Evolutionary conservation across 331 rosid genomes (phyloP).

Genomic region (Cydonia oblonga): DNA sequence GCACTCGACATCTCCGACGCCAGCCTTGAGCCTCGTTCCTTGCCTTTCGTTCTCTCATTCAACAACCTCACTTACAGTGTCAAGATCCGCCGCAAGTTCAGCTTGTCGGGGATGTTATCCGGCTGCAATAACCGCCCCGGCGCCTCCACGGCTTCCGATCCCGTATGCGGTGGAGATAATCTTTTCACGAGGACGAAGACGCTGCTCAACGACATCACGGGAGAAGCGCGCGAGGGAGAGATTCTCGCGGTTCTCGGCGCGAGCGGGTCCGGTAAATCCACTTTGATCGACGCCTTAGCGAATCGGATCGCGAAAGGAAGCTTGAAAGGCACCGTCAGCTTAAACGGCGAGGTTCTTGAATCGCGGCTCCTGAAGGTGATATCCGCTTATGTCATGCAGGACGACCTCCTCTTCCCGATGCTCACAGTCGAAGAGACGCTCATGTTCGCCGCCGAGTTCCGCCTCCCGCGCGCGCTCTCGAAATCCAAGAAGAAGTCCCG

Average conservation of each 20-base stretch:
- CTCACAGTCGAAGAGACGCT: conserved; percentile 90
- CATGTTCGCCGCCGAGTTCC: conserved; percentile 80
- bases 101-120: conserved; percentile 9
- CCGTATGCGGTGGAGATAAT: conserved; percentile 23
- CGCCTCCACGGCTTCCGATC: conserved; percentile 13
- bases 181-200: conserved; percentile 44
- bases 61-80: conserved; percentile 66
- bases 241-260: conserved; percentile 89
- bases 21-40: conserved; percentile 33
- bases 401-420: conserved; percentile 86
- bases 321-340: conserved; percentile 61
- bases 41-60: conserved; percentile 72
- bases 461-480: conserved; percentile 62
- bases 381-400: conserved; percentile 95
- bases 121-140: conserved; percentile 6
- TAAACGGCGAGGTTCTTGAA: conserved; percentile 68
- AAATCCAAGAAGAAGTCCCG: conserved; percentile 67
- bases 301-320: conserved; percentile 77
- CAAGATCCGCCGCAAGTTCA: conserved; percentile 43
- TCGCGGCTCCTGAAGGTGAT: conserved; percentile 72
- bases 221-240: conserved; percentile 86
- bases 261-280: conserved; percentile 88
- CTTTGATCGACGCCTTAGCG: conserved; percentile 81
- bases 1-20: conserved; percentile 26
- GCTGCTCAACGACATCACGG: conserved; percentile 64